A percentile compares a stretch with the other conserved stretches of the same genome.
phyloP scores from a whole-genome alignment of 345 rosid genomes.

The Acer yangbiense region DNA sequence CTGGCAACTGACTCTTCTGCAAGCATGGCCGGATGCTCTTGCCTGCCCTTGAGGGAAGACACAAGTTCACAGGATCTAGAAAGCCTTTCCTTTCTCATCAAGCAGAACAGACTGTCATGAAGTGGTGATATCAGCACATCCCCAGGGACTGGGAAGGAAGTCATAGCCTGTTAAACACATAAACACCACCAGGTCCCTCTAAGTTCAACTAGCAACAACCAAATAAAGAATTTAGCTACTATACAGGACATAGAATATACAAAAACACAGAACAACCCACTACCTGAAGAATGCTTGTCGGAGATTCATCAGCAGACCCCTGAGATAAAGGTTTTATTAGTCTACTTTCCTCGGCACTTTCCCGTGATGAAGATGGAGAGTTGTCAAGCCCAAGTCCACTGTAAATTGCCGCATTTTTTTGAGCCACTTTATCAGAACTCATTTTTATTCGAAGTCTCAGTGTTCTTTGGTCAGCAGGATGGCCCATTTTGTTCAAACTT shows the following conservation, averaged over 20 bases:
- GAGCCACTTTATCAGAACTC: constrained; percentile 45
- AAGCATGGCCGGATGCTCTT: constrained; percentile 30
- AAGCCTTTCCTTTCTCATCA: constrained; percentile 35
- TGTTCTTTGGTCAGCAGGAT: constrained; percentile 39
- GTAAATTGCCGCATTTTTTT: constrained; percentile 50
- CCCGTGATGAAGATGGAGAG: constrained; percentile 57
- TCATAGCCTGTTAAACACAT: constrained; percentile 65
- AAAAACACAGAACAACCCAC: constrained; percentile 29
- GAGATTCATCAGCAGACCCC: constrained; percentile 43
- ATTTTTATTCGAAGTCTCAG: constrained; percentile 63
- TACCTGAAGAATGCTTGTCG: constrained; percentile 69
- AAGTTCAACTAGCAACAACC: constrained; percentile 20
- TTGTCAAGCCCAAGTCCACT: constrained; percentile 59
- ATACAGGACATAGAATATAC: not conserved
- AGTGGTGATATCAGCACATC: constrained; percentile 67
- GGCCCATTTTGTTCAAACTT: constrained; percentile 32
- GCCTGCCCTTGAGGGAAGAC: constrained; percentile 19
- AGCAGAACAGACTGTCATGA: constrained; percentile 49
- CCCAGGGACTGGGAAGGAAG: constrained; percentile 51
- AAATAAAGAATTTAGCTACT: not conserved
- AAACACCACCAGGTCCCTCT: constrained; percentile 20
- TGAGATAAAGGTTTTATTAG: constrained; percentile 29
- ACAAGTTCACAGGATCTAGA: constrained; percentile 29
- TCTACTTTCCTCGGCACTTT: constrained; percentile 48
- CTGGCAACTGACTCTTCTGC: constrained; percentile 33